A percentile compares a stretch with the other conserved stretches of the same genome.
These are phyloP conservation scores for Candida insectalens DNA, from an alignment of 805 yeast species.

Conservation along the genomic window DNA sequence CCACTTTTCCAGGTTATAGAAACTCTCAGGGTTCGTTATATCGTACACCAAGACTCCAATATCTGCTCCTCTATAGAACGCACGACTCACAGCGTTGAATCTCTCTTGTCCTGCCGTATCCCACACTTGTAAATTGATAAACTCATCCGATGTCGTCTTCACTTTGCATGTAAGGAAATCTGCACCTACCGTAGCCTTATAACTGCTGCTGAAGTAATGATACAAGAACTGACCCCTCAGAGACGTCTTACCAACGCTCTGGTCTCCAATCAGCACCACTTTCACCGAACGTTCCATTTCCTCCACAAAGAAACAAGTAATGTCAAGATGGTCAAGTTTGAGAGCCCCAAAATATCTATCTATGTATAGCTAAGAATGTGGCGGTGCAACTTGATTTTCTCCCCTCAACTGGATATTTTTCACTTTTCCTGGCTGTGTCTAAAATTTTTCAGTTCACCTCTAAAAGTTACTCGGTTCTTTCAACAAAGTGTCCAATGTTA, in stretches of 20 bases:
- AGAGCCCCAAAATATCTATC: too few relatives aligned
- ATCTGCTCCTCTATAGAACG: slow-evolving; percentile 52
- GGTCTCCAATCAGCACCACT: slow-evolving; percentile 48
- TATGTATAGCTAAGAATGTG: too few relatives aligned
- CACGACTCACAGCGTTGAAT: slow-evolving; percentile 52
- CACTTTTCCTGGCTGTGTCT: too few relatives aligned
- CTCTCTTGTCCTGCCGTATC: slow-evolving; percentile 96
- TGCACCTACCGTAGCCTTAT: slow-evolving; percentile 51
- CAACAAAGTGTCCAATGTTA: too few relatives aligned
- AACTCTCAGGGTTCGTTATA: slow-evolving; percentile 40
- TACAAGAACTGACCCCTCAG: slow-evolving; percentile 45
- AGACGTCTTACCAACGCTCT: slow-evolving; percentile 53
- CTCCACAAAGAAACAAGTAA: too few relatives aligned
- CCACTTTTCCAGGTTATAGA: slow-evolving; percentile 36
- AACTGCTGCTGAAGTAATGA: slow-evolving; percentile 44
- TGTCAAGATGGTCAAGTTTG: too few relatives aligned
- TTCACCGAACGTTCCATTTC: slow-evolving; percentile 29
- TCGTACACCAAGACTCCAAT: slow-evolving; percentile 46
- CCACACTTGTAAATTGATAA: slow-evolving; percentile 56
- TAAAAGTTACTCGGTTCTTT: too few relatives aligned
- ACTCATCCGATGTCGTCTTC: slow-evolving; percentile 9
- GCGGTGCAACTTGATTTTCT: too few relatives aligned
- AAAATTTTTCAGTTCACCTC: too few relatives aligned
- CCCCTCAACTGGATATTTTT: too few relatives aligned
- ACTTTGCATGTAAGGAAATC: slow-evolving; percentile 40